A percentile compares a stretch with the other conserved stretches of the same genome.
Conservation (phyloP, 352 stramenopile genomes). For the Phytophthora crassamura region DNA sequence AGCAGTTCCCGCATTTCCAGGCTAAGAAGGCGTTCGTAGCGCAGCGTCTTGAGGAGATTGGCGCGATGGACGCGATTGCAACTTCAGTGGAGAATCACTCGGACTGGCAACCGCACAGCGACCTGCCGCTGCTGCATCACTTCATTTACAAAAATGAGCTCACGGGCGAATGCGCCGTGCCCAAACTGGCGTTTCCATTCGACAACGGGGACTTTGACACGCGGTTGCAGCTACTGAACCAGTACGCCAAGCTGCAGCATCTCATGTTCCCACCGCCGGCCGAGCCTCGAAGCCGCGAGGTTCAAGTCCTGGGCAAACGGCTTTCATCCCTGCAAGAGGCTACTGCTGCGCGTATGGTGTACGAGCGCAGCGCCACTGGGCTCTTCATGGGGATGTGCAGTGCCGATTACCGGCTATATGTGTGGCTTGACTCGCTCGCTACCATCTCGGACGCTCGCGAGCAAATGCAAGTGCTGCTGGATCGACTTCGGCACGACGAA, state of each 20-base stretch:
- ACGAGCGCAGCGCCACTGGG: conserved; percentile 53
- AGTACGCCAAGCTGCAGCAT: conserved; percentile 65
- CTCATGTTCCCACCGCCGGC: conserved; percentile 47
- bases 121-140: conserved; percentile 66
- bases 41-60: conserved; percentile 45
- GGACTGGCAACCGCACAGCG: conserved; percentile 57
- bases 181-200: conserved; percentile 56
- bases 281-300: conserved; percentile 25
- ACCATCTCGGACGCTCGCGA: conserved; percentile 55
- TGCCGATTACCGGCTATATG: conserved; percentile 62
- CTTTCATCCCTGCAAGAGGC: conserved; percentile 38
- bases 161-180: conserved; percentile 59
- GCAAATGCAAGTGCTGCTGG: conserved; percentile 61
- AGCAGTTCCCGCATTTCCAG: conserved; percentile 78
- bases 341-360: conserved; percentile 52
- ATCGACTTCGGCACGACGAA: conserved; percentile 61
- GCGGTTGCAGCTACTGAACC: conserved; percentile 46
- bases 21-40: conserved; percentile 57
- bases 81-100: conserved; percentile 39
- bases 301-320: conserved; percentile 65
- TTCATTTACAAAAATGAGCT: conserved; percentile 80
- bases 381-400: conserved; percentile 61
- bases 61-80: conserved; percentile 50
- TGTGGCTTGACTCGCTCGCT: conserved; percentile 61
- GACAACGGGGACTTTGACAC: conserved; percentile 42